A percentile compares a stretch with the other conserved stretches of the same genome.
These are phyloP conservation scores for Peronosclerospora sorghi DNA, from an alignment of 352 stramenopile genomes.

Conservation along the genomic window DNA sequence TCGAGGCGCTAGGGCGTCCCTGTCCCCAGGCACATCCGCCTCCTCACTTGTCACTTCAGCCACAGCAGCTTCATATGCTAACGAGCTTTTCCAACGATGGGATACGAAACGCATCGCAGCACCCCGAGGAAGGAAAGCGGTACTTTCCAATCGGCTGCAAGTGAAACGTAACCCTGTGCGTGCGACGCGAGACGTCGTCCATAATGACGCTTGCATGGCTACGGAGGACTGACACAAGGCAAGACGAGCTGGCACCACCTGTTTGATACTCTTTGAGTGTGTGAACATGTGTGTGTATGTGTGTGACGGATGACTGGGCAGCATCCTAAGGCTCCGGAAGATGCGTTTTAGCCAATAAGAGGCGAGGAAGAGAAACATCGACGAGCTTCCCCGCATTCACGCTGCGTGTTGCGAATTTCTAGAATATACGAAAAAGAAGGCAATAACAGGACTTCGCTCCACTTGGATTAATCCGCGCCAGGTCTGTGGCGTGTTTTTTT, in stretches of 20 bases:
- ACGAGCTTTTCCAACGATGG: constrained; percentile 22
- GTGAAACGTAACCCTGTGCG: constrained; percentile 9
- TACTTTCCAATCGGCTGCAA: neutral
- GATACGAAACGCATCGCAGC: constrained; percentile 4
- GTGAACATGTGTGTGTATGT: neutral
- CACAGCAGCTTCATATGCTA: constrained; percentile 11
- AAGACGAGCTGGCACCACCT: no score
- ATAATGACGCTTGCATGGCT: constrained; percentile 16
- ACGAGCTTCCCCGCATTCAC: neutral
- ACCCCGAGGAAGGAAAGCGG: constrained; percentile 2
- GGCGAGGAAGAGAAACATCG: neutral
- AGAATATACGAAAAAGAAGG: neutral
- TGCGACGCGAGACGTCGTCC: constrained; percentile 15
- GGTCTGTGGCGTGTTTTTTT: no score
- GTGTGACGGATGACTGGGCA: constrained; percentile 19
- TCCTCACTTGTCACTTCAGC: constrained; percentile 7
- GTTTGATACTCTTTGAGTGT: neutral
- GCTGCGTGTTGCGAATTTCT: neutral
- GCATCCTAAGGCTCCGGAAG: constrained; percentile 2
- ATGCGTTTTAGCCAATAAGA: neutral
- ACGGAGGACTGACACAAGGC: no score
- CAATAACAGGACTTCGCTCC: neutral
- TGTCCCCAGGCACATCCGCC: constrained; percentile 5
- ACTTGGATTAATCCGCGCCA: no score
- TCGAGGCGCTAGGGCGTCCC: constrained; percentile 8